Conservation (phyloP, 208 protist genomes). For the Acanthamoeba royreba region DNA sequence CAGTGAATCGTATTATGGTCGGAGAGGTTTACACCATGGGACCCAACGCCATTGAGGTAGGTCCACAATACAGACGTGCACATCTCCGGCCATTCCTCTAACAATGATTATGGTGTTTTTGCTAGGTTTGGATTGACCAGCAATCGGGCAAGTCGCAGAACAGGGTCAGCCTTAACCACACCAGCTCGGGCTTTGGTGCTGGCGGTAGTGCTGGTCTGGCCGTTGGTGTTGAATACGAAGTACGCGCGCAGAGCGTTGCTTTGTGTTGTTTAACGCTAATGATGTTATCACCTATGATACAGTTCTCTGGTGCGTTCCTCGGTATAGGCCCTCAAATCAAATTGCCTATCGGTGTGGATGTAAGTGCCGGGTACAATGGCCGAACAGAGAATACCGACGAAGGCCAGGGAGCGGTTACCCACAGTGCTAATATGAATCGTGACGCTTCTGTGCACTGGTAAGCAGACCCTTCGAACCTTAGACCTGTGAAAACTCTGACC, state of each 20-base stretch:
- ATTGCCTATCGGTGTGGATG: background rate
- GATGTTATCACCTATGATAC: too few species aligned
- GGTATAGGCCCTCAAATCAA: background rate
- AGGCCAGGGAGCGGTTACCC: background rate
- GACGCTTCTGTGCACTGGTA: background rate
- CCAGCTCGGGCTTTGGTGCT: background rate
- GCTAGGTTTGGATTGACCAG: background rate
- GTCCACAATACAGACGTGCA: background rate
- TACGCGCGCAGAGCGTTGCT: background rate
- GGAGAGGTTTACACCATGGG: background rate
- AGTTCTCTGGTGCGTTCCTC: background rate
- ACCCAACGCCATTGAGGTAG: background rate
- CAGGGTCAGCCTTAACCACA: background rate
- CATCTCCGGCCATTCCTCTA: too few species aligned
- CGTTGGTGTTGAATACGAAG: background rate
- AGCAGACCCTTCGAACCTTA: too few species aligned
- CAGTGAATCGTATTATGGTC: background rate
- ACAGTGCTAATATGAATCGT: background rate
- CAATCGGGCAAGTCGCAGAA: background rate
- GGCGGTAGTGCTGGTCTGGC: background rate
- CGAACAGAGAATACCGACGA: background rate
- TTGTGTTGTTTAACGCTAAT: too few species aligned
- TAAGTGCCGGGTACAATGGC: background rate
- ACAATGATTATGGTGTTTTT: too few species aligned
- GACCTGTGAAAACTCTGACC: too few species aligned